These are phyloP conservation scores for Penicillium pancosmium DNA, from an alignment of 495 filamentous ascomycete species.

Conservation along the genomic window DNA sequence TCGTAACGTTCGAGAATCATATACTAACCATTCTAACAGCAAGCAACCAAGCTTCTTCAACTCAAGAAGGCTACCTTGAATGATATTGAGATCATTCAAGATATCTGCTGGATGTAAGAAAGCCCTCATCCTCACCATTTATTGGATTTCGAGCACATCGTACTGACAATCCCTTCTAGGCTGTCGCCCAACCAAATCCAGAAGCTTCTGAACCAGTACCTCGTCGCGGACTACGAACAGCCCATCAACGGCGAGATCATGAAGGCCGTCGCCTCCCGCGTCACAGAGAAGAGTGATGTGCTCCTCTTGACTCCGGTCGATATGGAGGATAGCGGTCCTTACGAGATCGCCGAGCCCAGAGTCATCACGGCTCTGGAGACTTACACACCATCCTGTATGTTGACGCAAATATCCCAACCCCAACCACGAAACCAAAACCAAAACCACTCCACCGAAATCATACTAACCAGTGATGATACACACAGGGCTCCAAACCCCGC, in stretches of 20 bases:
- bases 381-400: conserved; percentile 92
- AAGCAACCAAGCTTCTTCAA: conserved; percentile 98
- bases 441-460: too few relatives aligned
- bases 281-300: conserved; percentile 98
- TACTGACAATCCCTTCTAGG: conserved; percentile 48
- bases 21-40: conserved; percentile 50
- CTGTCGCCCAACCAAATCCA: conserved; percentile 99
- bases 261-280: conserved; percentile 96
- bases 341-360: conserved; percentile 96
- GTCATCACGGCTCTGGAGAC: conserved; percentile 96
- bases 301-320: conserved; percentile 91
- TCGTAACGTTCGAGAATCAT: not conserved
- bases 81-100: conserved; percentile 99
- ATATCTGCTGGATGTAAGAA: conserved; percentile 99
- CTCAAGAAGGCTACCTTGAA: conserved; percentile 99
- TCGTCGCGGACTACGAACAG: conserved; percentile 98
- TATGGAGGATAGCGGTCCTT: conserved; percentile 99
- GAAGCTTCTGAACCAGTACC: conserved; percentile 97
- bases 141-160: too few relatives aligned
- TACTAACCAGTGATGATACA: too few relatives aligned
- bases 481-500: conserved; percentile 89
- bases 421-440: too few relatives aligned
- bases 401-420: not conserved
- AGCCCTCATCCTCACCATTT: too few relatives aligned
- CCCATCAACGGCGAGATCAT: conserved; percentile 99